phyloP scores from a whole-genome alignment of 257 asterid genomes.

The Solanum bulbocastanum region DNA sequence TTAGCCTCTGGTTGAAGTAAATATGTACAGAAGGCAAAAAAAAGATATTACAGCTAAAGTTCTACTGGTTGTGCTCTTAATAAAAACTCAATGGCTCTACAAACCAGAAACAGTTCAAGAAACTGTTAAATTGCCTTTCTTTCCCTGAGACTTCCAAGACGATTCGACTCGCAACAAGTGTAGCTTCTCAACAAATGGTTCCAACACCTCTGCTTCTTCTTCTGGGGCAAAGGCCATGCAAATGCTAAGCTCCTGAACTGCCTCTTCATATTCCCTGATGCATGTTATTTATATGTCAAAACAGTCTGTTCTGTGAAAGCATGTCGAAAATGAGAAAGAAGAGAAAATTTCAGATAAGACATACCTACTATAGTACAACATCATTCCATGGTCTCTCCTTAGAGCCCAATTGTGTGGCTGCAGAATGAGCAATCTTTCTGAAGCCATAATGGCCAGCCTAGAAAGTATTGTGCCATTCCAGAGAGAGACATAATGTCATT shows the following conservation, averaged over 20 bases:
- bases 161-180: conserved; percentile 61
- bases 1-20: not conserved
- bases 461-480: conserved; percentile 10
- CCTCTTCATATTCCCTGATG: conserved; percentile 71
- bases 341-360: not conserved
- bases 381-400: conserved; percentile 85
- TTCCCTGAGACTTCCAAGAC: conserved; percentile 57
- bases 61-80: not conserved
- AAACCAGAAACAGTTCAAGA: conserved; percentile 21
- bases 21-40: not conserved
- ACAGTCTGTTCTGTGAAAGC: not conserved
- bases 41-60: not conserved
- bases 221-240: conserved; percentile 98
- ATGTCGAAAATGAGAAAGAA: not conserved
- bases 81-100: not conserved
- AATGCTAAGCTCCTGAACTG: conserved; percentile 93
- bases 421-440: conserved; percentile 72
- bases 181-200: conserved; percentile 71
- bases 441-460: conserved; percentile 92
- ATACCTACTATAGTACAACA: conserved; percentile 81
- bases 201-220: conserved; percentile 65
- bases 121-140: conserved; percentile 38
- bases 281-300: not conserved
- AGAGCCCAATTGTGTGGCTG: conserved; percentile 89
- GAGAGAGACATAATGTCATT: conserved; percentile 11